Base-by-base conservation (phyloP, 2,329 filamentous ascomycete species). In the Fusarium sp. region DNA sequence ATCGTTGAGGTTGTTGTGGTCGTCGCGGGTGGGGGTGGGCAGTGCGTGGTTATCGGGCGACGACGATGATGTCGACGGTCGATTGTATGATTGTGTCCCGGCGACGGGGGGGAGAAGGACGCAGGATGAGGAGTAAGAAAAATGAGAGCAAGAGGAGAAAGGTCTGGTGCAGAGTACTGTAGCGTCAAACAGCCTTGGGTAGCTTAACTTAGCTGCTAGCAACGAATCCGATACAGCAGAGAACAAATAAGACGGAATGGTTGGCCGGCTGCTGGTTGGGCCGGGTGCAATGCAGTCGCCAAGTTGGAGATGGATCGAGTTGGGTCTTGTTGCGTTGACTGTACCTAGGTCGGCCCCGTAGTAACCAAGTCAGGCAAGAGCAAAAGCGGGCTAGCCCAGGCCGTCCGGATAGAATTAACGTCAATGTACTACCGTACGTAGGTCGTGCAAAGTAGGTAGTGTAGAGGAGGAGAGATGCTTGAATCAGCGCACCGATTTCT, bases 291-390 rank as follows among this genome's bases (percentile, higher is more conserved):
- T 72, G 68, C 59, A 72, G 69, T 73, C 65, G 58, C 67, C 51
- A 62, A 74, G 64, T 74, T 74, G 66, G 70, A 70, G 68, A 69
- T 71, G 56, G 59, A 66, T 63, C 54, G 59, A 54, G 64, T 69
- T 71, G 58, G 61, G 65, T 69, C 64, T 62, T 19, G 43, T 68
- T 39, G 49, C 45, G 67, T 57, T 57, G 65, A 45, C 51, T 46
- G 31, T 51, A 28, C 43, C 28, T 42, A n/a, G 50, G 49, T 49
- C 18, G 23, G 43, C 51, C 44, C 56, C 49, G 56, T 61, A 61
- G 41, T 34, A 53, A 26, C 48, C 56, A 39, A 34, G 46, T 26
- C 42, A 62, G 45, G 39, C 21, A 44, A 57, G 26, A 16, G 28
- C 30, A 37, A 53, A 44, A 67, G 42, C 57, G 49, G 31, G 51